Evolutionary conservation across 169 alveolate species (phyloP).

Genomic region (Plasmodium malariae): DNA sequence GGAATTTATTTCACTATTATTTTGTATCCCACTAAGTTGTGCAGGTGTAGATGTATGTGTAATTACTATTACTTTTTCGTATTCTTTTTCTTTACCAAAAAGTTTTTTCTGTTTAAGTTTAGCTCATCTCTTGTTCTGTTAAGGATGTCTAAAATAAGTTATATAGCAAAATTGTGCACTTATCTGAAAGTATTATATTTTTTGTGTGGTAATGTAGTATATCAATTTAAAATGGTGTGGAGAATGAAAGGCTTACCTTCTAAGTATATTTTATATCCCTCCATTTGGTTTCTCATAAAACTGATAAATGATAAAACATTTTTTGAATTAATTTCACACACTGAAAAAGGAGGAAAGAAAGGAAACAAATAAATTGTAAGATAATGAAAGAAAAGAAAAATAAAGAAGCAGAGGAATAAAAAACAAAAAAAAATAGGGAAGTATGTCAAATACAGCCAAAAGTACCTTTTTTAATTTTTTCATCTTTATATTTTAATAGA

Average conservation of each 20-base stretch:
- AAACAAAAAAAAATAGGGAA: neutral
- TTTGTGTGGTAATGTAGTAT: neutral
- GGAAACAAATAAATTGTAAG: neutral
- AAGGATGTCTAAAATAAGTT: conserved; percentile 27
- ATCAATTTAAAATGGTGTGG: too few relatives aligned
- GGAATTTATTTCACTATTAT: too few relatives aligned
- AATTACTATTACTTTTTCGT: too few relatives aligned
- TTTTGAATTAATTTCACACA: conserved; percentile 55
- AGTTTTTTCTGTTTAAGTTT: conserved; percentile 33
- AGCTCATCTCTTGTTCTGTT: conserved; percentile 58
- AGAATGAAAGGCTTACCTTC: conserved; percentile 28
- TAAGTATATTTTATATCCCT: conserved; percentile 48
- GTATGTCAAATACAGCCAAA: neutral
- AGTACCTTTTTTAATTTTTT: conserved; percentile 57
- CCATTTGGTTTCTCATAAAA: conserved; percentile 51
- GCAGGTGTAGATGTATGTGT: too few relatives aligned
- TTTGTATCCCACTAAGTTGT: too few relatives aligned
- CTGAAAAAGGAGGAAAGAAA: conserved; percentile 5
- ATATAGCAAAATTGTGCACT: neutral
- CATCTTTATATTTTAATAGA: conserved; percentile 54
- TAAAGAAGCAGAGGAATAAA: neutral
- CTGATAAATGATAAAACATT: conserved; percentile 27
- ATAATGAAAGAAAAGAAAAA: neutral
- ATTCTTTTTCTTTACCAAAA: conserved; percentile 7
- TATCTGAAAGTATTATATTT: neutral